These are phyloP conservation scores for Sherardia arvensis DNA, from an alignment of 257 asterid genomes.

Conservation along the genomic window DNA sequence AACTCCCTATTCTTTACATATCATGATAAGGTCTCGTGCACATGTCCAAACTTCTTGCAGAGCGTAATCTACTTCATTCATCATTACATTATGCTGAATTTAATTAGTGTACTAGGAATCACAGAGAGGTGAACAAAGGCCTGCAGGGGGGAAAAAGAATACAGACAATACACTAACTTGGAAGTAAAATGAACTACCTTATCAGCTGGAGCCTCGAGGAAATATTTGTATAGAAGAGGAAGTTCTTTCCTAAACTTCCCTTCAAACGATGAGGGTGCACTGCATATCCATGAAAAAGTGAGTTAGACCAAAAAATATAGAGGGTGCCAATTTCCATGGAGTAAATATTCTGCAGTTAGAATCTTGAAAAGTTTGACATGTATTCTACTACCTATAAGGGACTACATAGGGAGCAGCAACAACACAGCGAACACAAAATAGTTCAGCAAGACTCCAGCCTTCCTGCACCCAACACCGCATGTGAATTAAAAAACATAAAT, in stretches of 20 bases:
- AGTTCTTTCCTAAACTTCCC: constrained; percentile 54
- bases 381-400: constrained; percentile 64
- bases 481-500: not conserved
- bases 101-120: not conserved
- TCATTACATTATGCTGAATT: not conserved
- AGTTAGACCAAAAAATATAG: constrained; percentile 9
- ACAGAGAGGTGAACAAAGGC: not conserved
- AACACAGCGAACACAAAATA: constrained; percentile 63
- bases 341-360: not conserved
- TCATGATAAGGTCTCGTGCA: not conserved
- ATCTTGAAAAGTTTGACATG: not conserved
- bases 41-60: not conserved
- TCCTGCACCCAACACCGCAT: constrained; percentile 40
- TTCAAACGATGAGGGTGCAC: constrained; percentile 94
- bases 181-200: constrained; percentile 33
- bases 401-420: constrained; percentile 94
- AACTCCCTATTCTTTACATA: not conserved
- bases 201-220: constrained; percentile 67
- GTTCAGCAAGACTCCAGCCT: constrained; percentile 98
- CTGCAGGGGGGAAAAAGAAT: not conserved
- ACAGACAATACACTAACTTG: not conserved
- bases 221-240: constrained; percentile 73
- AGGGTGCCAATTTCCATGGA: not conserved
- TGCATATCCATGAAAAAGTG: constrained; percentile 25
- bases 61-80: not conserved